Evolutionary conservation across 768 basidiomycete genomes (phyloP).

Genomic region (Psilocybe azurescens): DNA sequence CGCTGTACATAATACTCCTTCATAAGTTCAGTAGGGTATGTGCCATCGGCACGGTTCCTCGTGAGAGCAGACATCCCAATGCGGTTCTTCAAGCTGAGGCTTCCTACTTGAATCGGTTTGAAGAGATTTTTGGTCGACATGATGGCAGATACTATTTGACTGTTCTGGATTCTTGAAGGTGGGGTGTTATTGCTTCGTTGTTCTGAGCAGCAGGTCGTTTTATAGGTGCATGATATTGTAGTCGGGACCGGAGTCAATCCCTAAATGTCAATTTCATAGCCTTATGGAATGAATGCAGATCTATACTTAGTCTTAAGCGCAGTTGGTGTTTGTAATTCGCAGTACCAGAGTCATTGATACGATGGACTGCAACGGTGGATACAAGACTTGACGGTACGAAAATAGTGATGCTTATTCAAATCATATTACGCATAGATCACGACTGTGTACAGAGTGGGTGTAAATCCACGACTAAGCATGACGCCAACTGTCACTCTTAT

Average conservation of each 20-base stretch:
- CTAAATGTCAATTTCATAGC: no score
- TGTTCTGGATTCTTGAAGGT: neutral
- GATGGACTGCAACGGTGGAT: neutral
- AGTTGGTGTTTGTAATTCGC: no score
- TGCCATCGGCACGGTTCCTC: constrained; percentile 42
- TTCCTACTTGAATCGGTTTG: constrained; percentile 40
- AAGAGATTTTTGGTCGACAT: constrained; percentile 26
- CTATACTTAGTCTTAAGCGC: no score
- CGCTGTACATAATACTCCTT: constrained; percentile 48
- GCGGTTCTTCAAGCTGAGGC: constrained; percentile 40
- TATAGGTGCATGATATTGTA: no score
- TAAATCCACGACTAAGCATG: no score
- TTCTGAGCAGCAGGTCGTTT: neutral
- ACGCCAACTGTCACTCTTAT: no score
- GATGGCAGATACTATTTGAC: neutral
- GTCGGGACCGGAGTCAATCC: no score
- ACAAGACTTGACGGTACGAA: no score
- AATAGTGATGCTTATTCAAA: neutral
- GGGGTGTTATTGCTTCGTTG: neutral
- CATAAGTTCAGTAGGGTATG: constrained; percentile 43
- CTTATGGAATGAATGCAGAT: no score
- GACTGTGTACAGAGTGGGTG: no score
- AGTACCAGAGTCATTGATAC: no score
- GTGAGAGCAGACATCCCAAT: constrained; percentile 48
- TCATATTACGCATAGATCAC: neutral